phyloP scores from a whole-genome alignment of 805 yeast genomes.

The Schwanniomyces polymorphus region DNA sequence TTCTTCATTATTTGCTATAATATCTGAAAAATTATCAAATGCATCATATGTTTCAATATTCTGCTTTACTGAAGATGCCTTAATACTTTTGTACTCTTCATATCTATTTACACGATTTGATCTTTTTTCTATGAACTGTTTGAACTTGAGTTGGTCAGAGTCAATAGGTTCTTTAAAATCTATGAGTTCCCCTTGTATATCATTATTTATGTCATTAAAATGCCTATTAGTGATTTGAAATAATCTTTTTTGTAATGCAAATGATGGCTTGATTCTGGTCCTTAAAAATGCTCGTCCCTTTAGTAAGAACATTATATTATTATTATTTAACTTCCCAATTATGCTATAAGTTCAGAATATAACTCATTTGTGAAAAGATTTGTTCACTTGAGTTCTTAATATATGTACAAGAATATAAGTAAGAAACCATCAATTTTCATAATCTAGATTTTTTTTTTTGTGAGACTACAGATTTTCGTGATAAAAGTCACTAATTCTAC shows the following conservation, averaged over 20 bases:
- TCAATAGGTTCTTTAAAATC: constrained; percentile 5
- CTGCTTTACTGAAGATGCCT: background rate
- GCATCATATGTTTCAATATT: constrained; percentile 1
- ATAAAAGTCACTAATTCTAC: background rate
- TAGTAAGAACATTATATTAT: background rate
- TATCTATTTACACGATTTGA: constrained; percentile 5
- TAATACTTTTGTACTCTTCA: constrained; percentile 1
- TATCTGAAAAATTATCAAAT: constrained; percentile 3
- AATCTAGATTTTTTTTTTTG: background rate
- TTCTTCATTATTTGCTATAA: constrained; percentile 5
- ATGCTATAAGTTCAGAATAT: background rate
- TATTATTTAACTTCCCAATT: background rate
- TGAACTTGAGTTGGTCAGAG: constrained; percentile 6
- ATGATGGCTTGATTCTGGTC: background rate
- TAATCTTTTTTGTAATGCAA: background rate
- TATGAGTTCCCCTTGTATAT: background rate
- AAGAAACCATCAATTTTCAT: background rate
- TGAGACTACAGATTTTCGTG: background rate
- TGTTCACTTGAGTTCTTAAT: background rate
- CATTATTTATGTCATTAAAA: background rate
- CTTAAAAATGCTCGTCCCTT: background rate
- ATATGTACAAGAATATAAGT: background rate
- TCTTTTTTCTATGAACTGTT: constrained; percentile 3
- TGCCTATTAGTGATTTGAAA: background rate
- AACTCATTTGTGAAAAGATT: background rate